Evolutionary conservation across 2,329 filamentous ascomycete genomes (phyloP), one percentile per base, ranked within the genome.

Genomic region (Penicillium sp.): DNA sequence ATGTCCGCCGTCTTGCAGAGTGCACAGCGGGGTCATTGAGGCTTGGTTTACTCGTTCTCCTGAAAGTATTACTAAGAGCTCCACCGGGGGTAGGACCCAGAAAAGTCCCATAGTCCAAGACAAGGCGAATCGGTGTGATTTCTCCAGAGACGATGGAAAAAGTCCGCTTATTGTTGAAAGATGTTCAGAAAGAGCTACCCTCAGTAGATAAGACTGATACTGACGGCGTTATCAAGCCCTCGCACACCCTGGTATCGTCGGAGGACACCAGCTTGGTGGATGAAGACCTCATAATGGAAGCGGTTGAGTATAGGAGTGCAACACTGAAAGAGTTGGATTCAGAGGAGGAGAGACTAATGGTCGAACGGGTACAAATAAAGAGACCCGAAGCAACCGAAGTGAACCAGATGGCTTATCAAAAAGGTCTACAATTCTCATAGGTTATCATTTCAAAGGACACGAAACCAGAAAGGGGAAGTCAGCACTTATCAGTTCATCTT

Each of bases 401-500:
- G 19, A 52, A 43, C 16, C 33, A 19, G 14, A 41, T 37, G 28
- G 31, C 49, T 10, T 45, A n/a, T 19, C 9, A 17, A 19, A 52
- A 41, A 36, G 37, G 17, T 17, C 22, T 52, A 6, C 8, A 52
- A 14, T 52, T 26, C 35, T 52, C 19, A 52, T 19, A 14, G 40
- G 49, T 5, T 43, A 52, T 38, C 17, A 44, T n/a, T 52, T 52
- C 22, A 44, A 43, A 37, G 49, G 40, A 17, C 16, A 30, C 31
- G 49, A 52, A 31, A 37, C 33, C 17, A 44, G 26, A 9, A 28
- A 53, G 30, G 35, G 5, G 5, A 25, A 22, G 14, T 28, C 26
- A 53, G 50, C 22, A 41, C 43, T n/a, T 53, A 46, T 28, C 25
- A 36, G n/a, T 53, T 47, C 40, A 41, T 37, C n/a, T n/a, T 53